A percentile compares a stretch with the other conserved stretches of the same genome.
Evolutionary conservation across 371 early-diverging fungal species (phyloP).

Genomic region (Chytridiales sp.): DNA sequence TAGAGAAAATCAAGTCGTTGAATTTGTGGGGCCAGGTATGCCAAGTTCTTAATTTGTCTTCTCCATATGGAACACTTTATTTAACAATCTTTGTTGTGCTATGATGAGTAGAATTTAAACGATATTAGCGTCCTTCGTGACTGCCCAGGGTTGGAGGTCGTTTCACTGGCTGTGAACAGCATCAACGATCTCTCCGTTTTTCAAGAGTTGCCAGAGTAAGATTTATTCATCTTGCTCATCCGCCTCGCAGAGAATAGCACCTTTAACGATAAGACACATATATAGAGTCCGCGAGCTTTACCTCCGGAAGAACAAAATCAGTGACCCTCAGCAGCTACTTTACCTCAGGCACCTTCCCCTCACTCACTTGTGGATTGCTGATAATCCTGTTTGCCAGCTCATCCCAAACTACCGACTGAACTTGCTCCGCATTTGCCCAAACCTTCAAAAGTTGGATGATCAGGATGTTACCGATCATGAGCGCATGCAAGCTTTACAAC

Average conservation of each 20-base stretch:
- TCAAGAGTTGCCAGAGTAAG: neutral
- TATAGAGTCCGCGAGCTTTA: conserved; percentile 35
- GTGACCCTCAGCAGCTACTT: conserved; percentile 31
- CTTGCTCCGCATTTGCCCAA: conserved; percentile 33
- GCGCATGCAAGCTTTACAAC: conserved; percentile 14
- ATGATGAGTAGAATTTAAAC: conserved; percentile 20
- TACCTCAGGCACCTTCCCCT: conserved; percentile 31
- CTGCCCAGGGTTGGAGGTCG: conserved; percentile 35
- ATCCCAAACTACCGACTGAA: conserved; percentile 26
- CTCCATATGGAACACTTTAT: neutral
- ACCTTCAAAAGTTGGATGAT: conserved; percentile 37
- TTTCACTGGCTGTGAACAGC: conserved; percentile 41
- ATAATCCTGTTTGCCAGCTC: conserved; percentile 37
- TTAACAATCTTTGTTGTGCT: neutral
- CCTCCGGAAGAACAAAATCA: conserved; percentile 39
- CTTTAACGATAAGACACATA: conserved; percentile 13
- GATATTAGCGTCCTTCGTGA: conserved; percentile 33
- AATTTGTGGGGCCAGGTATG: conserved; percentile 43
- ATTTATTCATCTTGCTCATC: neutral
- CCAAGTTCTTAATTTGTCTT: no score
- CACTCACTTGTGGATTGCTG: conserved; percentile 37
- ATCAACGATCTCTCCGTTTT: conserved; percentile 14
- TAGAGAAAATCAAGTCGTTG: conserved; percentile 31
- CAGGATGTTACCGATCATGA: conserved; percentile 26
- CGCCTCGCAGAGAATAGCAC: conserved; percentile 1